Evolutionary conservation across 192 early-diverging fungal species (phyloP).

Genomic region (Podila verticillata): DNA sequence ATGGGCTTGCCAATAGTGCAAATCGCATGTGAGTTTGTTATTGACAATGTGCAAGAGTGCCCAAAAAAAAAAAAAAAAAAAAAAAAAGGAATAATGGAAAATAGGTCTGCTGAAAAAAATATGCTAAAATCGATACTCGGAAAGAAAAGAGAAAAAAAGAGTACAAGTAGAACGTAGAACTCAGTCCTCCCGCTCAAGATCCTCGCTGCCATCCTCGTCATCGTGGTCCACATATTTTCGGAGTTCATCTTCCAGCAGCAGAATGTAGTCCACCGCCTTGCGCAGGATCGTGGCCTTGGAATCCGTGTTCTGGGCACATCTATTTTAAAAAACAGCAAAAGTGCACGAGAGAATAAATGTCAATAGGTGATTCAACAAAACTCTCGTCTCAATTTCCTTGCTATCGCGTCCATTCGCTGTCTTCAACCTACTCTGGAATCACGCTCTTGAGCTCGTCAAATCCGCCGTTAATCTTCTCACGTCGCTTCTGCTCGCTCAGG

Average conservation of each 20-base stretch:
- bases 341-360: not conserved
- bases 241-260: constrained; percentile 1
- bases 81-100: no score
- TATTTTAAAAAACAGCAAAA: not conserved
- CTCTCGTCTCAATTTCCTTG: no score
- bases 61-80: no score
- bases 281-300: constrained; percentile 4
- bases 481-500: constrained; percentile 54
- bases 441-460: constrained; percentile 53
- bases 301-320: constrained; percentile 4
- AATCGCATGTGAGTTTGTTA: no score
- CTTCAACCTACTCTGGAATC: constrained; percentile 35
- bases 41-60: no score
- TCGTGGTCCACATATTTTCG: not conserved
- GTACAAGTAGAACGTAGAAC: not conserved
- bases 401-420: no score
- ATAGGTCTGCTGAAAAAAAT: no score
- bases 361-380: no score
- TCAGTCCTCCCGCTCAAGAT: not conserved
- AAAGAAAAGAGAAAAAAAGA: not conserved
- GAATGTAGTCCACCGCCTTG: constrained; percentile 1
- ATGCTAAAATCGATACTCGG: not conserved
- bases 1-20: no score
- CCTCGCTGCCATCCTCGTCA: not conserved
- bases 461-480: constrained; percentile 55